Evolutionary conservation across 2,329 filamentous ascomycete genomes (phyloP).

Genomic region (Colletotrichum scovillei): DNA sequence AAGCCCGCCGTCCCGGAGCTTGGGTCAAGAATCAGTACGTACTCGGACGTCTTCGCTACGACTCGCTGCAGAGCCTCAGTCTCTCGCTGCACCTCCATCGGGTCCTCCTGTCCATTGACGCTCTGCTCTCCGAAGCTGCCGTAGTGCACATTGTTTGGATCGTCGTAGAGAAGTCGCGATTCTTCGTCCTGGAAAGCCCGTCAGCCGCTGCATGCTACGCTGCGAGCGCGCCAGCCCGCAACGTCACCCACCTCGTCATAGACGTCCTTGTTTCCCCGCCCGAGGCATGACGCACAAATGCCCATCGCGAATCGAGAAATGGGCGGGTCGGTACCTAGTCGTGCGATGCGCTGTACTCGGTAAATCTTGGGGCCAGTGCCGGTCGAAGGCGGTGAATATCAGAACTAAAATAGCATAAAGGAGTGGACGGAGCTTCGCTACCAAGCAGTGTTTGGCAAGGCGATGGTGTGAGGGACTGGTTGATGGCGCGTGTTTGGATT

Average conservation of each 20-base stretch:
- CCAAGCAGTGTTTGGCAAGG: slow-evolving; percentile 4
- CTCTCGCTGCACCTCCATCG: slow-evolving; percentile 71
- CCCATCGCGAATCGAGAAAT: slow-evolving; percentile 58
- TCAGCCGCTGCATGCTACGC: slow-evolving; percentile 12
- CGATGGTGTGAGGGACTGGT: slow-evolving; percentile 15
- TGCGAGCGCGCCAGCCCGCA: not conserved
- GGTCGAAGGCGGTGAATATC: not conserved
- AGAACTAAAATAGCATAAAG: not conserved
- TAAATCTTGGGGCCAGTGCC: not conserved
- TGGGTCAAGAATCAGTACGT: slow-evolving; percentile 40
- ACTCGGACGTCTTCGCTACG: slow-evolving; percentile 74
- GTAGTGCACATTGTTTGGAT: slow-evolving; percentile 68
- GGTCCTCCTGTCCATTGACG: slow-evolving; percentile 66
- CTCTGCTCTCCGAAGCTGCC: slow-evolving; percentile 71
- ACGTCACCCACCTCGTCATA: slow-evolving; percentile 63
- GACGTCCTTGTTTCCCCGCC: slow-evolving; percentile 60
- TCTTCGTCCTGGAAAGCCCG: slow-evolving; percentile 62
- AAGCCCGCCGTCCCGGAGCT: slow-evolving; percentile 30
- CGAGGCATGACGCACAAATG: slow-evolving; percentile 70
- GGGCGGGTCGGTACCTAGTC: slow-evolving; percentile 4
- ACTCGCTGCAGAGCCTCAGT: slow-evolving; percentile 73
- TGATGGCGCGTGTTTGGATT: slow-evolving; percentile 31
- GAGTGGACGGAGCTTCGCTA: slow-evolving; percentile 27
- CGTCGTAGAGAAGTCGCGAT: slow-evolving; percentile 70
- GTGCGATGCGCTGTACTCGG: not conserved